Base-by-base conservation (phyloP, 139 green algal species). In the Volvox africanus region DNA sequence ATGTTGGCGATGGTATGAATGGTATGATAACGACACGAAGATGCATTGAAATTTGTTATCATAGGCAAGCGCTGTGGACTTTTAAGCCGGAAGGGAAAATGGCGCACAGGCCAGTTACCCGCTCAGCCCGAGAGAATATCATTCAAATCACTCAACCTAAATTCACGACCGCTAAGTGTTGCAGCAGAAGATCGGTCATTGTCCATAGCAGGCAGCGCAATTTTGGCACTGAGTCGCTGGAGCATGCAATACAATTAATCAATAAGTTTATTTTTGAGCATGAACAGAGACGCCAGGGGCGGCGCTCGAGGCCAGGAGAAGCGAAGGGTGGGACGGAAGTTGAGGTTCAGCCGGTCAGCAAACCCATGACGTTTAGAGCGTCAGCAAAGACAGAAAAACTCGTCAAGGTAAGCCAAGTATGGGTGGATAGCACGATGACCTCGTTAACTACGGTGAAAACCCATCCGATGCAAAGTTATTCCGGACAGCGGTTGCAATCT, bases 191-290 rank as follows among this genome's bases (percentile, higher is more conserved):
- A 30, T 20, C 16, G 5, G 62, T 88, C 36, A 32, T 88, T 12
- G 62, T 65, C 21, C 62, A 37, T 61, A 22, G 82, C 82, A 62
- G 55, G 28, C 80, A 87, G 30, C 80, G 55, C 55, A 30, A 30
- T 76, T 87, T 88, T 36, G 83, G 26, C 20, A 67, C 21, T 22
- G 83, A 88, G 24, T 67, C 65, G 24, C 37, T 88, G 26, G 83
- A 88, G 26, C 33, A 80, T 35, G 83, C 83, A 61, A 68, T 88
- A 17, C 83, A 80, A 28, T 36, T 65, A 50, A 88, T 92, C 11
- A 92, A 86, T 32, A 82, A 75, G 21, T 33, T 73, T 62, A 76
- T 92, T 13, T 73, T 73, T 44, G 77, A 87, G 17, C 68, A 92
- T 37, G 80, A 92, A 36, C 36, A 67, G 5, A 16, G 67, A 65